Evolutionary conservation across 1,284 basidiomycete species (phyloP).

Genomic region (Coniferiporia weirii): DNA sequence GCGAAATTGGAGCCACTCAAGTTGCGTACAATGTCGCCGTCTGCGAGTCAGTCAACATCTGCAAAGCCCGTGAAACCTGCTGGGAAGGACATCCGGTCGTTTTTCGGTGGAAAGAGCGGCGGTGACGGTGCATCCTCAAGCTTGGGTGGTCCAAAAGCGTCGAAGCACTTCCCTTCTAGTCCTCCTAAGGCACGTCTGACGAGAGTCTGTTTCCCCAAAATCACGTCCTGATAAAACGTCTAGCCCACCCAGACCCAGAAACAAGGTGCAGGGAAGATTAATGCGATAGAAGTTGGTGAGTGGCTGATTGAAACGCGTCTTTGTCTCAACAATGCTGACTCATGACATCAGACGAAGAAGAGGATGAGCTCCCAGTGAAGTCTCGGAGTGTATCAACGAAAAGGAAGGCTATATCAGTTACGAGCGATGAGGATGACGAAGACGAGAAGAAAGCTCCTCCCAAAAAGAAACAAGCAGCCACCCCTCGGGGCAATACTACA

Average conservation of each 20-base stretch:
- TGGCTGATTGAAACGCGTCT: neutral
- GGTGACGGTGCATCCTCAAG: neutral
- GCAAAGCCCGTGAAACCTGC: conserved; percentile 22
- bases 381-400: conserved; percentile 4
- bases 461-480: conserved; percentile 22
- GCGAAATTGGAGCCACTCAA: too few species aligned
- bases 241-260: neutral
- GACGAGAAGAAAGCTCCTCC: conserved; percentile 24
- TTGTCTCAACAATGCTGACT: neutral
- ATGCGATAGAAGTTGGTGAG: conserved; percentile 31
- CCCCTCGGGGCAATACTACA: conserved; percentile 11
- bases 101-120: conserved; percentile 32
- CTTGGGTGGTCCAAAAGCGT: neutral
- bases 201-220: neutral
- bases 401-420: conserved; percentile 9
- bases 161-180: conserved; percentile 5
- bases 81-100: conserved; percentile 40
- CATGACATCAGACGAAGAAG: conserved; percentile 11
- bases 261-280: conserved; percentile 13
- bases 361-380: conserved; percentile 11
- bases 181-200: neutral
- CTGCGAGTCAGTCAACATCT: conserved; percentile 19
- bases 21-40: conserved; percentile 5
- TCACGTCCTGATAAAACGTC: neutral
- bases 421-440: conserved; percentile 25